phyloP scores from a whole-genome alignment of 768 basidiomycete species.

The Tephrocybe rancida region DNA sequence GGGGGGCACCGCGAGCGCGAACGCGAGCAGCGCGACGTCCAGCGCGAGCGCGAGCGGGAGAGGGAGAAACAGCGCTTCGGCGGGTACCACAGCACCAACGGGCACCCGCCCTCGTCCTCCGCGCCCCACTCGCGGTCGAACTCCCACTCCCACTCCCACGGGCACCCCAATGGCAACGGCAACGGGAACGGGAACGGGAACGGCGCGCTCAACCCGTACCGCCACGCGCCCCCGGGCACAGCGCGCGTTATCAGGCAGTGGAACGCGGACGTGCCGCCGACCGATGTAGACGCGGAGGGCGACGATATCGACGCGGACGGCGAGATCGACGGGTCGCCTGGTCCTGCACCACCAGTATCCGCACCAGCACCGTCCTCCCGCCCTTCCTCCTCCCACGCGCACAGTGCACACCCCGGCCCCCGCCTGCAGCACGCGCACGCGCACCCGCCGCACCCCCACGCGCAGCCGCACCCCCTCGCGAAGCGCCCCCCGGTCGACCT shows the following conservation, averaged over 20 bases:
- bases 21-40: background rate
- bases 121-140: background rate
- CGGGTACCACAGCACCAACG: background rate
- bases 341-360: slow-evolving; percentile 9
- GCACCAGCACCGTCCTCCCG: background rate
- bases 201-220: background rate
- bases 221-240: background rate
- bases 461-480: slow-evolving; percentile 8
- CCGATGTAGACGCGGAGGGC: background rate
- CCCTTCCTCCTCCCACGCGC: too few relatives aligned
- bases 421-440: background rate
- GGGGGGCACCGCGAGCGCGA: background rate
- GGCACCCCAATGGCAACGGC: too few relatives aligned
- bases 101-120: background rate
- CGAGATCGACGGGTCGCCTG: slow-evolving; percentile 29
- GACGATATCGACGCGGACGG: slow-evolving; percentile 24
- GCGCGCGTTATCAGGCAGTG: slow-evolving; percentile 9
- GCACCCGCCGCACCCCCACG: slow-evolving; percentile 1
- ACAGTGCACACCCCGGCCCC: background rate
- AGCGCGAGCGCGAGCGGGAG: background rate
- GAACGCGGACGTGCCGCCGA: background rate
- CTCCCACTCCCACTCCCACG: too few relatives aligned
- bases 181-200: background rate
- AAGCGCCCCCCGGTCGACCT: slow-evolving; percentile 25
- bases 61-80: background rate